Conservation (phyloP, 2,329 filamentous ascomycete genomes). For the Alternaria solani region DNA sequence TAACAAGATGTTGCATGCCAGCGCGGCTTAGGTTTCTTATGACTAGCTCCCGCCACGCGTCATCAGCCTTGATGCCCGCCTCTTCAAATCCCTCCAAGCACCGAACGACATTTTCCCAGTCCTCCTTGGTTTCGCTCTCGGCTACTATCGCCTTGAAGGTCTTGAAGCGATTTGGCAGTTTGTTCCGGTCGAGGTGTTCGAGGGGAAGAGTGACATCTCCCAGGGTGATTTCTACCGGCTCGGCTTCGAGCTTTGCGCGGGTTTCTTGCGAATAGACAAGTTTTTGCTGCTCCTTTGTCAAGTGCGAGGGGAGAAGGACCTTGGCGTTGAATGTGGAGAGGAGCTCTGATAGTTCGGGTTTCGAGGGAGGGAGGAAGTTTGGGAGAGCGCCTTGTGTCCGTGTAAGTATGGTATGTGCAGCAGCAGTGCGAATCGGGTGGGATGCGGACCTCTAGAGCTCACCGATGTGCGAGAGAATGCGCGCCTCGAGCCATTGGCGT, state of each 20-base stretch:
- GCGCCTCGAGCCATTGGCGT: constrained; percentile 36
- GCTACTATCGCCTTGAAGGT: constrained; percentile 25
- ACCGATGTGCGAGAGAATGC: constrained; percentile 40
- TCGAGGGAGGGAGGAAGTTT: constrained; percentile 52
- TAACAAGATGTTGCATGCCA: constrained; percentile 38
- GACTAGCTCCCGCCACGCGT: constrained; percentile 24
- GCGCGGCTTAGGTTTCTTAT: constrained; percentile 29
- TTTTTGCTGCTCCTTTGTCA: constrained; percentile 51
- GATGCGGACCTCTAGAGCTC: constrained; percentile 35
- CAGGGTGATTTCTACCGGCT: constrained; percentile 54
- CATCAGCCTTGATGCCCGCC: constrained; percentile 31
- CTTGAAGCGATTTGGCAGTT: constrained; percentile 22
- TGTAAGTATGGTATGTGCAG: constrained; percentile 7
- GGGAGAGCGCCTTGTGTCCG: constrained; percentile 48
- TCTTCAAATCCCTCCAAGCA: constrained; percentile 42
- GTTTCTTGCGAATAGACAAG: constrained; percentile 55
- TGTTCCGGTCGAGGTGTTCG: constrained; percentile 40
- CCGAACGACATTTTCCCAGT: constrained; percentile 48
- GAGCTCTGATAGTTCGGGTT: constrained; percentile 51
- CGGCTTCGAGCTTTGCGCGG: constrained; percentile 52
- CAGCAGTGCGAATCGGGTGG: background rate
- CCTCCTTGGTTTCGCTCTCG: constrained; percentile 33
- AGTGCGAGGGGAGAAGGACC: constrained; percentile 55
- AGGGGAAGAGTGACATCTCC: constrained; percentile 50
- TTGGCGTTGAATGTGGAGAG: constrained; percentile 54